These are phyloP conservation scores for Staphylotrichum longicolle DNA, from an alignment of 495 filamentous ascomycete genomes.

Conservation along the genomic window DNA sequence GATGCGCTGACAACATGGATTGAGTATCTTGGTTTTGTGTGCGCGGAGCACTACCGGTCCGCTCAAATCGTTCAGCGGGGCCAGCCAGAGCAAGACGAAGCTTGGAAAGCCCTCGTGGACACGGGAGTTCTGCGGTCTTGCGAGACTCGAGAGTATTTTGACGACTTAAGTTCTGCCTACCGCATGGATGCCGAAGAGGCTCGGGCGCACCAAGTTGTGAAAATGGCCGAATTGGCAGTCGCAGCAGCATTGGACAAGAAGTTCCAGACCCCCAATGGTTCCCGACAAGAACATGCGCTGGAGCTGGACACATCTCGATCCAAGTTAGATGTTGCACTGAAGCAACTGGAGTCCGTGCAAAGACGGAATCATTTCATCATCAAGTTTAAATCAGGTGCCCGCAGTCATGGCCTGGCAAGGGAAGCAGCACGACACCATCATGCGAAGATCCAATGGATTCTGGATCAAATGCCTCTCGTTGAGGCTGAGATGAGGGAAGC, in stretches of 20 bases:
- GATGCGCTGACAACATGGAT: slow-evolving; percentile 36
- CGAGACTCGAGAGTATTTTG: slow-evolving; percentile 20
- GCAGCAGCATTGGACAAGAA: not conserved
- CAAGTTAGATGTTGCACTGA: no score
- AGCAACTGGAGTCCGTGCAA: no score
- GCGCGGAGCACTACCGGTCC: slow-evolving; percentile 15
- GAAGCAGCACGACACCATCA: not conserved
- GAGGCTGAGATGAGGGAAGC: not conserved
- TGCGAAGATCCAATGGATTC: not conserved
- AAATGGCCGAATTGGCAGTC: slow-evolving; percentile 26
- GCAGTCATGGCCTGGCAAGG: not conserved
- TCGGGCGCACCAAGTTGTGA: not conserved
- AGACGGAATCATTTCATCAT: no score
- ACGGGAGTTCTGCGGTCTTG: slow-evolving; percentile 9
- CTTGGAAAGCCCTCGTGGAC: slow-evolving; percentile 19
- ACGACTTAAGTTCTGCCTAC: not conserved
- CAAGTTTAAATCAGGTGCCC: no score
- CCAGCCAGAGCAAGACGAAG: slow-evolving; percentile 14
- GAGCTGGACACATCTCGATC: no score
- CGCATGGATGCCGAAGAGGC: not conserved
- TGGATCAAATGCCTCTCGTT: not conserved
- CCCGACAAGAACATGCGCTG: no score
- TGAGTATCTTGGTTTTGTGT: slow-evolving; percentile 31
- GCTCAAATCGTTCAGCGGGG: not conserved
- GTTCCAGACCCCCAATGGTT: not conserved